Evolutionary conservation across 805 yeast genomes (phyloP).

Genomic region (Yarrowia porcina): DNA sequence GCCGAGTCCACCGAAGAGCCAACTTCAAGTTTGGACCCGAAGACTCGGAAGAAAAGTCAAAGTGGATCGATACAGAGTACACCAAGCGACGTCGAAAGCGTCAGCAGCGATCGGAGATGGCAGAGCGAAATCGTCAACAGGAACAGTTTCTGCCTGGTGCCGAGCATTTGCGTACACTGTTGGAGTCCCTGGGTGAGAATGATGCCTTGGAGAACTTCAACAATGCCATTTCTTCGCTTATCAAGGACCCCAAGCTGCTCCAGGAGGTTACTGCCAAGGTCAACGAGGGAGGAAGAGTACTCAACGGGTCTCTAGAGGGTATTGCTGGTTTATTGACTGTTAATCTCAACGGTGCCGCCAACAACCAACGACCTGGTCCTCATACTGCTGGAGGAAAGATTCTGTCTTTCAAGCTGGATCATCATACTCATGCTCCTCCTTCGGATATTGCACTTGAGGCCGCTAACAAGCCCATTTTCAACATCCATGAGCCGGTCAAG

Average conservation of each 20-base stretch:
- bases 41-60: constrained; percentile 47
- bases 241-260: constrained; percentile 34
- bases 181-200: constrained; percentile 33
- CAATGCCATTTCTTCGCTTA: constrained; percentile 33
- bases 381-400: constrained; percentile 8
- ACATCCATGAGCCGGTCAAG: constrained; percentile 19
- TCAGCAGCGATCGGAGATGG: constrained; percentile 41
- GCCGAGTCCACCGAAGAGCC: constrained; percentile 75
- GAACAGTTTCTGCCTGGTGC: constrained; percentile 17
- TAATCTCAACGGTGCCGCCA: constrained; percentile 6
- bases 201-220: constrained; percentile 31
- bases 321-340: constrained; percentile 18
- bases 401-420: constrained; percentile 23
- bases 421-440: neutral
- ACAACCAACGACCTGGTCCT: neutral
- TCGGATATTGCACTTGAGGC: constrained; percentile 14
- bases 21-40: constrained; percentile 58
- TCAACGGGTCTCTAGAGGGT: constrained; percentile 16
- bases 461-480: constrained; percentile 19
- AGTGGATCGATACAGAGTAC: constrained; percentile 78
- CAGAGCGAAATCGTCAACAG: constrained; percentile 5
- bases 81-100: constrained; percentile 61
- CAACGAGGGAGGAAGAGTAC: constrained; percentile 26
- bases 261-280: constrained; percentile 31
- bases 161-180: constrained; percentile 33